These are phyloP conservation scores for Ogataea parapolymorpha DNA, from an alignment of 805 yeast species.

Conservation along the genomic window DNA sequence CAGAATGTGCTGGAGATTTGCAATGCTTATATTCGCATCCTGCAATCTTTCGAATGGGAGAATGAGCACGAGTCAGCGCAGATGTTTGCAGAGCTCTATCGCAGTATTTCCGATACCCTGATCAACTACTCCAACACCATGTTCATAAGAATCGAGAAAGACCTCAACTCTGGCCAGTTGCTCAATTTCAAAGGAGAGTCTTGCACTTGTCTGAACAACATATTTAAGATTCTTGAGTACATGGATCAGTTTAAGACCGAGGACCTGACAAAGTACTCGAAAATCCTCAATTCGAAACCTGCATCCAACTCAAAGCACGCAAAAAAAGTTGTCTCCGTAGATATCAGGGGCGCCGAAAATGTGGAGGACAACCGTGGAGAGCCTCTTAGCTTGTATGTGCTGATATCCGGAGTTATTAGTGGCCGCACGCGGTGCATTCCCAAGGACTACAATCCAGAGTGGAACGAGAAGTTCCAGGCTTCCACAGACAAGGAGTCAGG, in stretches of 20 bases:
- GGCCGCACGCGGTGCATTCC: constrained; percentile 60
- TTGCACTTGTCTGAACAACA: constrained; percentile 32
- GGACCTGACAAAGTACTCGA: constrained; percentile 12
- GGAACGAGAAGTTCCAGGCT: constrained; percentile 83
- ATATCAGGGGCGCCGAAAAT: constrained; percentile 28
- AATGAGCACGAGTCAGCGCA: constrained; percentile 60
- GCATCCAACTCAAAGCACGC: constrained; percentile 1
- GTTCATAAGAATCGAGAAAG: constrained; percentile 18
- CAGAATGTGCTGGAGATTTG: constrained; percentile 28
- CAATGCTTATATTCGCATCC: constrained; percentile 41
- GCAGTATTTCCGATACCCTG: constrained; percentile 60
- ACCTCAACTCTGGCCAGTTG: constrained; percentile 15
- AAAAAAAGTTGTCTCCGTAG: constrained; percentile 23
- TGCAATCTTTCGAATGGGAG: constrained; percentile 63
- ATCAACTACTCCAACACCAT: constrained; percentile 44
- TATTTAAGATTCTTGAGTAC: constrained; percentile 22
- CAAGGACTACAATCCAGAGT: constrained; percentile 65
- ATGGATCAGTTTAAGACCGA: constrained; percentile 15
- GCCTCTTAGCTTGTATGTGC: constrained; percentile 27
- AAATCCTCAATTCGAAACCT: constrained; percentile 9
- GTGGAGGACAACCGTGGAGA: constrained; percentile 31
- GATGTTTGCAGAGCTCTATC: constrained; percentile 57
- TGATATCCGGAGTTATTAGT: constrained; percentile 22
- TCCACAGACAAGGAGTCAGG: constrained; percentile 13
- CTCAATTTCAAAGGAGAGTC: constrained; percentile 21